Conservation (phyloP, 1,139 yeast species). For the Debaryomycetaceae sp. region DNA sequence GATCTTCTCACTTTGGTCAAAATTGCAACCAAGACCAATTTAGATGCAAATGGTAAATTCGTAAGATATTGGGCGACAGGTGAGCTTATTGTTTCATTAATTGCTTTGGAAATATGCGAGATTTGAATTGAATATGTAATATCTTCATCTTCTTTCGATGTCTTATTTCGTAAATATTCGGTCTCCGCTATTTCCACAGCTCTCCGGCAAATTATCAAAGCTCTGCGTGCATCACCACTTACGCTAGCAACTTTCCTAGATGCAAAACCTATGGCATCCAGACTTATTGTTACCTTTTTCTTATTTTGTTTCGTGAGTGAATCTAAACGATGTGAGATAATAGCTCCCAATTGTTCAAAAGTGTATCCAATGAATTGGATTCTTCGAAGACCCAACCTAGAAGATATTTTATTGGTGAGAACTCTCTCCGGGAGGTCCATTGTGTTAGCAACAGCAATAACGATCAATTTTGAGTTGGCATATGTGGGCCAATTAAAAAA, state of each 20-base stretch:
- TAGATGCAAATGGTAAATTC: constrained; percentile 64
- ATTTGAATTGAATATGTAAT: constrained; percentile 59
- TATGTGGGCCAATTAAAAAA: constrained; percentile 97
- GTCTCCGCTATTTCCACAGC: constrained; percentile 87
- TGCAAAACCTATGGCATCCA: constrained; percentile 87
- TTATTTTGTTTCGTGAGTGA: constrained; percentile 42
- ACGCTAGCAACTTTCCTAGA: constrained; percentile 94
- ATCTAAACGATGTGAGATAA: constrained; percentile 69
- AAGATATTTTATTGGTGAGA: constrained; percentile 82
- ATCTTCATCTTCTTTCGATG: constrained; percentile 15
- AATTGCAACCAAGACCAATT: constrained; percentile 67
- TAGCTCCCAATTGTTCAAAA: constrained; percentile 69
- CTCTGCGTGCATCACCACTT: constrained; percentile 96
- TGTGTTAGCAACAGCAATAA: constrained; percentile 93
- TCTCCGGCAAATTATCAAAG: constrained; percentile 80
- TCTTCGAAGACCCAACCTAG: constrained; percentile 85
- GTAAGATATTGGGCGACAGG: constrained; percentile 62
- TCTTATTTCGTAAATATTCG: constrained; percentile 26
- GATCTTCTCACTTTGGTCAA: constrained; percentile 63
- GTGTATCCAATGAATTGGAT: constrained; percentile 88
- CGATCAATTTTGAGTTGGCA: constrained; percentile 72
- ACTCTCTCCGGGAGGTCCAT: constrained; percentile 95
- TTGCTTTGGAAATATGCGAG: constrained; percentile 71
- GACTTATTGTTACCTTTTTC: constrained; percentile 46
- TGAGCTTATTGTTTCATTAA: constrained; percentile 74